These are phyloP conservation scores for Tulasnella sp. DNA, from an alignment of 768 basidiomycete genomes.

Conservation along the genomic window DNA sequence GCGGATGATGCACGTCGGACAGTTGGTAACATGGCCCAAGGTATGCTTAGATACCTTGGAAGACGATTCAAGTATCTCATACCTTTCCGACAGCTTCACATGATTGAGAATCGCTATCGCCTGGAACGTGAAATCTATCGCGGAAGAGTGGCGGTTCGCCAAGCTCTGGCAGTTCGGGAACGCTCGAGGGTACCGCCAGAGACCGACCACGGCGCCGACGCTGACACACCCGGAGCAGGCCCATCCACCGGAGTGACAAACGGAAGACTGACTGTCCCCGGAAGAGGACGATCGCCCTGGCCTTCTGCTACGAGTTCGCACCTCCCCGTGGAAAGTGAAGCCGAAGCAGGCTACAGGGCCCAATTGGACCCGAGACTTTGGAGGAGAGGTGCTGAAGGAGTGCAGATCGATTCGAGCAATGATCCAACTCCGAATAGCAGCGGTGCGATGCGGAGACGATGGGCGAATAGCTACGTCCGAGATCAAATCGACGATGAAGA, in stretches of 20 bases:
- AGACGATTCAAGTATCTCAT: background rate
- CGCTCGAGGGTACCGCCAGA: background rate
- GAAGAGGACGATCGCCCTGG: conserved; percentile 26
- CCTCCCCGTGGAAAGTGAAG: conserved; percentile 70
- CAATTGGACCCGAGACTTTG: conserved; percentile 49
- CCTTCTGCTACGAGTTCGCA: conserved; percentile 43
- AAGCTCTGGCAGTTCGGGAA: conserved; percentile 26
- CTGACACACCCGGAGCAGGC: conserved; percentile 5
- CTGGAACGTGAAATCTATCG: conserved; percentile 76
- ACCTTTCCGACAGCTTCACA: conserved; percentile 57
- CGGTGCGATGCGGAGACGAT: background rate
- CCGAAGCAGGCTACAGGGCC: conserved; percentile 59
- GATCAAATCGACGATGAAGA: background rate
- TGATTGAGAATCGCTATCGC: conserved; percentile 84
- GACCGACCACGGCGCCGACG: background rate
- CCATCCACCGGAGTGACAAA: background rate
- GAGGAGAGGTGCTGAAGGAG: conserved; percentile 25
- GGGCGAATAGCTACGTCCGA: background rate
- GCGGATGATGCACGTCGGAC: conserved; percentile 80
- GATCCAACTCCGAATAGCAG: background rate
- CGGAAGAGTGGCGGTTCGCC: conserved; percentile 67
- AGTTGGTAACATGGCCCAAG: conserved; percentile 95
- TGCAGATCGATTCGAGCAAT: background rate
- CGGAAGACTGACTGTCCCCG: background rate
- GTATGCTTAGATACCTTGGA: conserved; percentile 35